These are phyloP conservation scores for Rhodotorula sp. DNA, from an alignment of 1,284 basidiomycete species.

Conservation along the genomic window DNA sequence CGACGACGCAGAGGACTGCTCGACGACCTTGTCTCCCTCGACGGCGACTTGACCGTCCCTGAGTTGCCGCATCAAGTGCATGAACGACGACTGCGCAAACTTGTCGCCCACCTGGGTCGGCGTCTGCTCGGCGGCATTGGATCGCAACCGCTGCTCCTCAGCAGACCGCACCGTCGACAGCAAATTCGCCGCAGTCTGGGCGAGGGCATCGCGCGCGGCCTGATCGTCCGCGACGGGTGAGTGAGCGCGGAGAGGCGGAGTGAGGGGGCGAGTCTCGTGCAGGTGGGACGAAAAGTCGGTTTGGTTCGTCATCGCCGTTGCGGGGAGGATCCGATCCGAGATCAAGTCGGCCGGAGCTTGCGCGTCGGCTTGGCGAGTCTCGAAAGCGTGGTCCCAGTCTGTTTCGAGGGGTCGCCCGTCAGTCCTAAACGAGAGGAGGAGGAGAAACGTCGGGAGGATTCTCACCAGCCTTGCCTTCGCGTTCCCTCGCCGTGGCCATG, in stretches of 20 bases:
- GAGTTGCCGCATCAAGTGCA: conserved; percentile 80
- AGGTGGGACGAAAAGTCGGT: conserved; percentile 7
- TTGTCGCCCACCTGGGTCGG: conserved; percentile 64
- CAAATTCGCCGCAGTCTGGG: conserved; percentile 50
- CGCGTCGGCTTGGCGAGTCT: conserved; percentile 9
- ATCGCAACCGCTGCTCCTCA: conserved; percentile 21
- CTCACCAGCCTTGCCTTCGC: conserved; percentile 6
- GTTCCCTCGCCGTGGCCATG: neutral
- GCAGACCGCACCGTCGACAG: conserved; percentile 47
- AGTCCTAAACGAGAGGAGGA: no score
- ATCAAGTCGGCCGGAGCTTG: neutral
- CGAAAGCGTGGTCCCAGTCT: conserved; percentile 38
- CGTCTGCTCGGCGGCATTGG: neutral
- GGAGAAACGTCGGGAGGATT: no score
- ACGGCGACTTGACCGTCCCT: conserved; percentile 80
- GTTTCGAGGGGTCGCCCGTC: neutral
- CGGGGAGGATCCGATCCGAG: neutral
- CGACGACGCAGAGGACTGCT: conserved; percentile 51
- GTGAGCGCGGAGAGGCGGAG: conserved; percentile 16
- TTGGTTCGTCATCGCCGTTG: neutral
- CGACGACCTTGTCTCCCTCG: conserved; percentile 74
- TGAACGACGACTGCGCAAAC: conserved; percentile 82
- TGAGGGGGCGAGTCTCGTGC: conserved; percentile 21
- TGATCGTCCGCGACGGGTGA: conserved; percentile 17
- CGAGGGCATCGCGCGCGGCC: conserved; percentile 47